Conservation (phyloP, 1,284 basidiomycete species). For the Laetiporus sulphureus region DNA sequence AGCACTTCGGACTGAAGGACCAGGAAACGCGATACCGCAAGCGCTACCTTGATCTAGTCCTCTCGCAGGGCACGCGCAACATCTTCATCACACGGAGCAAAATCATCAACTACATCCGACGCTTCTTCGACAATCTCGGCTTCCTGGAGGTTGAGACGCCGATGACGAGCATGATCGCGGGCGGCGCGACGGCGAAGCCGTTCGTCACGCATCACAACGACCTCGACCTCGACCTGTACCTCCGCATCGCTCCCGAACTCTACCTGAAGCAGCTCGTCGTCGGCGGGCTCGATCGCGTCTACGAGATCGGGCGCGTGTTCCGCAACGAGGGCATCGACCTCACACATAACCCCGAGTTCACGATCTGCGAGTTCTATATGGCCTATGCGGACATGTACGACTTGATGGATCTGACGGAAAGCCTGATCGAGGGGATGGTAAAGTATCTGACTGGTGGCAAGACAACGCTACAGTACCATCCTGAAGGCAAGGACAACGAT, state of each 20-base stretch:
- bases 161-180: slow-evolving; percentile 96
- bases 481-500: slow-evolving; percentile 80
- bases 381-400: slow-evolving; percentile 99
- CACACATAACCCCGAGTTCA: slow-evolving; percentile 97
- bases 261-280: slow-evolving; percentile 98
- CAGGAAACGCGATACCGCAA: slow-evolving; percentile 97
- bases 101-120: slow-evolving; percentile 88
- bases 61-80: slow-evolving; percentile 87
- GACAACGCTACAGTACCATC: slow-evolving; percentile 86
- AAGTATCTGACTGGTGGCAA: slow-evolving; percentile 80
- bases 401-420: slow-evolving; percentile 96
- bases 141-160: slow-evolving; percentile 99
- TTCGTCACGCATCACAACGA: slow-evolving; percentile 99
- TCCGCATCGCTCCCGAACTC: slow-evolving; percentile 96
- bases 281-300: slow-evolving; percentile 95
- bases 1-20: slow-evolving; percentile 90
- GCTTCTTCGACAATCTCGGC: slow-evolving; percentile 86
- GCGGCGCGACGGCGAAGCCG: slow-evolving; percentile 97
- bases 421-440: slow-evolving; percentile 88
- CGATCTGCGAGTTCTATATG: slow-evolving; percentile 99
- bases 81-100: slow-evolving; percentile 88
- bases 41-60: slow-evolving; percentile 97
- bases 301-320: slow-evolving; percentile 98
- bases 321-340: slow-evolving; percentile 98
- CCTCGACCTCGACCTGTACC: slow-evolving; percentile 94